phyloP scores from a whole-genome alignment of 139 green algal genomes.

The Deuterostichococcus epilithicus region DNA sequence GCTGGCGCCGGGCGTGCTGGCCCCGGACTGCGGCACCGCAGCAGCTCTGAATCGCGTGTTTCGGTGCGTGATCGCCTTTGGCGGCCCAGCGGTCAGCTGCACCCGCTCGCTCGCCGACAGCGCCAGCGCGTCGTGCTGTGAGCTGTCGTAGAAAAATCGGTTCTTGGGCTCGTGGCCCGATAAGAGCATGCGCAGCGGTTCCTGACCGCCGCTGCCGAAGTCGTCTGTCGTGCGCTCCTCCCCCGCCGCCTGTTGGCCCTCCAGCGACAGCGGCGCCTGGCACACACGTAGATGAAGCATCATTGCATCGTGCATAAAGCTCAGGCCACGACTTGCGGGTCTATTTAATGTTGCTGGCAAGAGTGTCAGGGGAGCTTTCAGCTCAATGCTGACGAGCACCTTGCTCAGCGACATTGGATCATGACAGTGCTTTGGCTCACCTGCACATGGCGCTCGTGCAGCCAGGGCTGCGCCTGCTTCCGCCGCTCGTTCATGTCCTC shows the following conservation, averaged over 20 bases:
- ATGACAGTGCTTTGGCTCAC: background rate
- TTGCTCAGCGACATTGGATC: too few species aligned
- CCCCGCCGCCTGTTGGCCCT: conserved; percentile 13
- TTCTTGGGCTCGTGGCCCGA: conserved; percentile 59
- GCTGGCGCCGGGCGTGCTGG: background rate
- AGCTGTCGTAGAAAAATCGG: conserved; percentile 65
- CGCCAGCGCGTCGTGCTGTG: conserved; percentile 32
- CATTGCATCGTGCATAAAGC: too few species aligned
- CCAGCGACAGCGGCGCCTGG: conserved; percentile 6
- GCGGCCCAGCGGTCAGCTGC: conserved; percentile 31
- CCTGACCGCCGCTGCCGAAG: conserved; percentile 72
- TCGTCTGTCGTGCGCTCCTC: conserved; percentile 43
- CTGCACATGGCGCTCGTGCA: conserved; percentile 25
- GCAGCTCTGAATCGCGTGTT: conserved; percentile 48
- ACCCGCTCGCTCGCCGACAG: conserved; percentile 46
- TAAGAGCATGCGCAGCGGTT: conserved; percentile 21
- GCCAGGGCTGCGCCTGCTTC: conserved; percentile 14
- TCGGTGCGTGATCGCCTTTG: conserved; percentile 57
- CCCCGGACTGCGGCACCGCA: background rate
- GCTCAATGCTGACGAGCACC: too few species aligned
- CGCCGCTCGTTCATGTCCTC: conserved; percentile 40
- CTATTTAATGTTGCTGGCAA: too few species aligned
- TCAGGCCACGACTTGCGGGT: too few species aligned
- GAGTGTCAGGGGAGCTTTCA: too few species aligned
- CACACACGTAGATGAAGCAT: too few species aligned